phyloP scores from a whole-genome alignment of 192 early-diverging fungal species.

The Backusella tarrabulga region DNA sequence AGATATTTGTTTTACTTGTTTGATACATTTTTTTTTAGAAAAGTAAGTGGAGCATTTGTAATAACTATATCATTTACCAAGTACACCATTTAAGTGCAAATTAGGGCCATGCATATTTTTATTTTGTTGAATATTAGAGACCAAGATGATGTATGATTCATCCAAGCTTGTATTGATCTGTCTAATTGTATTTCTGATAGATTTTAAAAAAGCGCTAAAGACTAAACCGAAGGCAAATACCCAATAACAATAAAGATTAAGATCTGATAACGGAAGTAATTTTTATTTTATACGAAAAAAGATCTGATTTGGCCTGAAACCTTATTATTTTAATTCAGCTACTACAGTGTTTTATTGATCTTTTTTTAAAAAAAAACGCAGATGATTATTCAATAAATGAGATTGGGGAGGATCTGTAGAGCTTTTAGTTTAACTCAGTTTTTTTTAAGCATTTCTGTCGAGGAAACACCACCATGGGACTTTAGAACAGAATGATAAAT shows the following conservation, averaged over 20 bases:
- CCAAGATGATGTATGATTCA: too few relatives aligned
- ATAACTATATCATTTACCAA: too few relatives aligned
- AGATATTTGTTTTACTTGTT: too few relatives aligned
- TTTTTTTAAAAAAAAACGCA: background rate
- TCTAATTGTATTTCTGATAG: background rate
- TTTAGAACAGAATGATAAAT: background rate
- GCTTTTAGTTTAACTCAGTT: background rate
- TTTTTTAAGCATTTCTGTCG: background rate
- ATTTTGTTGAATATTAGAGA: too few relatives aligned
- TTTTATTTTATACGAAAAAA: background rate
- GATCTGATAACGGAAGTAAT: slow-evolving; percentile 2
- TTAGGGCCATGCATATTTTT: too few relatives aligned
- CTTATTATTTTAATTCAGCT: background rate
- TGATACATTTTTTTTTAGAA: too few relatives aligned
- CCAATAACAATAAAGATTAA: background rate
- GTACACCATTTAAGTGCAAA: too few relatives aligned
- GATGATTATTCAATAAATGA: background rate
- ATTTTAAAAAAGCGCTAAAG: background rate
- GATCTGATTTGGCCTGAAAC: background rate
- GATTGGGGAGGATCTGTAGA: background rate
- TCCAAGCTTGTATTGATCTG: too few relatives aligned
- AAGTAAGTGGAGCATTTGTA: too few relatives aligned
- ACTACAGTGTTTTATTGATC: background rate
- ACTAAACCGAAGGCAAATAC: background rate
- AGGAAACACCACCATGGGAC: background rate